Evolutionary conservation across 768 basidiomycete species (phyloP), one percentile per base, ranked within the genome.

Genomic region (Termitomyces heimii): DNA sequence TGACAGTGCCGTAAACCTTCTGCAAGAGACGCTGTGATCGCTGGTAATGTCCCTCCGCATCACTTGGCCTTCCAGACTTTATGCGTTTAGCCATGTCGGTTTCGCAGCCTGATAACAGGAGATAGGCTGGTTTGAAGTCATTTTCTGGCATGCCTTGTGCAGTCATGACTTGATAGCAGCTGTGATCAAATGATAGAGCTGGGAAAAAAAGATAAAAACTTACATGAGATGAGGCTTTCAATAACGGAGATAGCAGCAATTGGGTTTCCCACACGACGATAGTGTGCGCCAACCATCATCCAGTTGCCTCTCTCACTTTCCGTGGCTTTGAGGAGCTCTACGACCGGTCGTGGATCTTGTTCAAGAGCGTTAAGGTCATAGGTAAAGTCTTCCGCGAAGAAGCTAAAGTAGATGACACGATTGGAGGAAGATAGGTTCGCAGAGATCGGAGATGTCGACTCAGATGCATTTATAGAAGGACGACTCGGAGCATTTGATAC

Each of bases 101-200:
- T 62, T 84, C 78, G 61, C 82, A 84, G 53, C 79, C 76, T 8
- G 82, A 76, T 16, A 84, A 71, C 66, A 84, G 71, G 9, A 85
- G 72, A 63, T 73, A 80, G 0, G 75, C 78, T 14, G 83, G 81
- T 60, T 74, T 79, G 39, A 82, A 68, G 4, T 76, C 70, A 26
- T 67, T 64, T 37, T 73, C 69, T 5, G 70, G 63, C 6, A 77
- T 66, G 22, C 71, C 68, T 55, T 71, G 68, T 14, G 68, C 63
- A 9, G 64, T 67, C 70, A 82, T 70, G 16, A 76, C 83, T 83
- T 59, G 8, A 34, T 26, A 40, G 45, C 48, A 54, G 26, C 29
- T 45, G 45, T 57, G 29, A 62, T 55, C 53, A 47, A 50, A 57
- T 29, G n/a, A 28, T n/a, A 18, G 26, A 14, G 32, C 56, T 29